Percentiles rank a stretch among this genome's conserved stretches.
phyloP scores from a whole-genome alignment of 75 land plant species.

The Cunninghamia lanceolata region DNA sequence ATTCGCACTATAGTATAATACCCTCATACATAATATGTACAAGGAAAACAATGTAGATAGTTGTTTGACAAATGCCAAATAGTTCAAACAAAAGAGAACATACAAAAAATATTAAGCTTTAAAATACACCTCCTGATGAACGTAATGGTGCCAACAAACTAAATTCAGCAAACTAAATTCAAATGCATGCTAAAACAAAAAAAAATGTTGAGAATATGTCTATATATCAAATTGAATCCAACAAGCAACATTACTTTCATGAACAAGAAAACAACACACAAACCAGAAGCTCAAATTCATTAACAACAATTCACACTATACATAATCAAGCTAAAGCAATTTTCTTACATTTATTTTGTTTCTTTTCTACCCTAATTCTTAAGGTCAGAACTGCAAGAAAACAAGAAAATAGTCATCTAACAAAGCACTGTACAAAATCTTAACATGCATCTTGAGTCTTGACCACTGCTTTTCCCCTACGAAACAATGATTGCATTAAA shows the following conservation, averaged over 20 bases:
- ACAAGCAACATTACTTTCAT: background rate
- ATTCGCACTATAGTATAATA: background rate
- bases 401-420: background rate
- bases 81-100: background rate
- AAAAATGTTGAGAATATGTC: background rate
- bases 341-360: slow-evolving; percentile 12
- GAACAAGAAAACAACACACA: background rate
- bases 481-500: background rate
- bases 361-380: slow-evolving; percentile 2
- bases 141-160: slow-evolving; percentile 76
- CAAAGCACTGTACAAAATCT: background rate
- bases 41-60: background rate
- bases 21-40: background rate
- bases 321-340: background rate
- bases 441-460: background rate
- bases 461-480: background rate
- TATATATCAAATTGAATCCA: background rate
- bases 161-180: background rate
- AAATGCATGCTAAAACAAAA: background rate
- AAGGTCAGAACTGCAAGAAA: slow-evolving; percentile 6
- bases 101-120: background rate
- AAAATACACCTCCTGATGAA: slow-evolving; percentile 52
- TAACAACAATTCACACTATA: background rate
- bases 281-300: background rate
- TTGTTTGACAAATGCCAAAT: background rate